These are phyloP conservation scores for Magnaporthales sp. DNA, from an alignment of 2,329 filamentous ascomycete species.

Conservation along the genomic window DNA sequence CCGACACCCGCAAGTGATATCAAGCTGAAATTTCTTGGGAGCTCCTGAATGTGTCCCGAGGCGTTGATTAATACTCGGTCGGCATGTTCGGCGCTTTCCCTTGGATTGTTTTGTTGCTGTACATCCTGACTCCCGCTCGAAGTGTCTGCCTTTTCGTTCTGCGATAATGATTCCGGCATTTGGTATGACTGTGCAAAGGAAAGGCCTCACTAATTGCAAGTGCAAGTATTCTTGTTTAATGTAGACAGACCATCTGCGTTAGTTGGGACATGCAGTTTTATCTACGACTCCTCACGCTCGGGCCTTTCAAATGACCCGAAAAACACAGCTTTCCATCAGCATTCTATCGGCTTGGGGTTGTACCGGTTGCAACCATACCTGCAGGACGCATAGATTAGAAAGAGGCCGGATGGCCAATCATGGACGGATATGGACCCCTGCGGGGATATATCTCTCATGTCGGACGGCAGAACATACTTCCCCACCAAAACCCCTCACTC, in stretches of 20 bases:
- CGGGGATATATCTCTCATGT: not conserved
- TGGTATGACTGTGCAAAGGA: not conserved
- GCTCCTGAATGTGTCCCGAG: slow-evolving; percentile 1
- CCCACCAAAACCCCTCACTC: not conserved
- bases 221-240: too few species aligned
- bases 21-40: slow-evolving; percentile 23
- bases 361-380: not conserved
- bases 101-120: not conserved
- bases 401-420: not conserved
- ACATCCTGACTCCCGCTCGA: not conserved
- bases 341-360: not conserved
- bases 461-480: not conserved
- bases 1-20: slow-evolving; percentile 31
- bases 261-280: not conserved
- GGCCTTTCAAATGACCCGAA: not conserved
- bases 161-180: not conserved
- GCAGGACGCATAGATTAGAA: not conserved
- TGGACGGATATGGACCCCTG: not conserved
- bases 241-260: not conserved
- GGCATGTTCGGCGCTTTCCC: not conserved
- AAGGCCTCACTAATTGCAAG: too few species aligned
- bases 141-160: not conserved
- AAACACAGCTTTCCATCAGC: not conserved
- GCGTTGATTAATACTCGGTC: not conserved
- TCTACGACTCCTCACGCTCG: not conserved